A percentile compares a stretch with the other conserved stretches of the same genome.
phyloP scores from a whole-genome alignment of 2,329 filamentous ascomycete species.

The Epichloe brachyelytri region DNA sequence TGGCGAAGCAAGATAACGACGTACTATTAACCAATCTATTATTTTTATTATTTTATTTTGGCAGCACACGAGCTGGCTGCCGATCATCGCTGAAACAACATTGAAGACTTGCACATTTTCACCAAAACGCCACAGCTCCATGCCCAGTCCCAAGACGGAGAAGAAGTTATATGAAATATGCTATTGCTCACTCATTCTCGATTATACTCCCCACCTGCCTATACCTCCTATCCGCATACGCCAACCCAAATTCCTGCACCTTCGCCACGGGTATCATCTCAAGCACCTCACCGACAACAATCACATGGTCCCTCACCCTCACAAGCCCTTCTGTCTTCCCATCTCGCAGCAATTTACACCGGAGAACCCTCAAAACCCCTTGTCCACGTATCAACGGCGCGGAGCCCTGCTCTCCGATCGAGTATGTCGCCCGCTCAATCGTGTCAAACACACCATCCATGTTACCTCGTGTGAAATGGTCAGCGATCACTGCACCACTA shows the following conservation, averaged over 20 bases:
- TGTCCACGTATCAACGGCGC: slow-evolving; percentile 33
- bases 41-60: no score
- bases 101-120: no score
- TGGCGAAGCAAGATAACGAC: no score
- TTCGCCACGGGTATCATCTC: slow-evolving; percentile 26
- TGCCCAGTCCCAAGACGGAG: no score
- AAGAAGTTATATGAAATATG: not conserved
- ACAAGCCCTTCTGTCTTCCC: slow-evolving; percentile 28
- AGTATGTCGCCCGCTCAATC: slow-evolving; percentile 2
- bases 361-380: slow-evolving; percentile 39
- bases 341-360: slow-evolving; percentile 29
- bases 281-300: slow-evolving; percentile 38
- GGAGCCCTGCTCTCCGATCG: slow-evolving; percentile 9
- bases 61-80: no score
- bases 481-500: slow-evolving; percentile 35
- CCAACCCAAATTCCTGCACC: slow-evolving; percentile 29
- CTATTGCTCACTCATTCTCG: slow-evolving; percentile 2
- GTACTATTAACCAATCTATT: no score
- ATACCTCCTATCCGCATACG: slow-evolving; percentile 37
- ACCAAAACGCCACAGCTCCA: no score
- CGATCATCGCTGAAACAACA: no score
- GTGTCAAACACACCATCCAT: slow-evolving; percentile 23
- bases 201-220: slow-evolving; percentile 28
- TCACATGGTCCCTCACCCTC: slow-evolving; percentile 37
- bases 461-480: slow-evolving; percentile 39